Evolutionary conservation across 768 basidiomycete genomes (phyloP).

Genomic region (Tulasnella sp.): DNA sequence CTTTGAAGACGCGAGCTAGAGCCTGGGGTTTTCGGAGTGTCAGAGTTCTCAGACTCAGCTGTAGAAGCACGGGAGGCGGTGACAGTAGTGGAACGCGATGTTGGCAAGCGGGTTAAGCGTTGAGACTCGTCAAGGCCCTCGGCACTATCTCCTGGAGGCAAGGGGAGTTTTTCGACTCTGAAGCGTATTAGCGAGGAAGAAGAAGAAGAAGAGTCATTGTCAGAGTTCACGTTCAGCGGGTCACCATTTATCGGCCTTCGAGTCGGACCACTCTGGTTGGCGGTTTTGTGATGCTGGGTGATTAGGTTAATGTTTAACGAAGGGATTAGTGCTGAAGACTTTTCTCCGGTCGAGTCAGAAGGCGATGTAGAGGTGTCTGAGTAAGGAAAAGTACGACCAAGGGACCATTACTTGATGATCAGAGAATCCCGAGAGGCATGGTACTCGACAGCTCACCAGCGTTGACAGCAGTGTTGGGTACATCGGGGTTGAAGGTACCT

Average conservation of each 20-base stretch:
- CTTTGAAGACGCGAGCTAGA: neutral
- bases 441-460: neutral
- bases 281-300: neutral
- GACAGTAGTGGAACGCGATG: neutral
- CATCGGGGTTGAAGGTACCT: neutral
- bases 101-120: neutral
- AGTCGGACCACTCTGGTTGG: neutral
- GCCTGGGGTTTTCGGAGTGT: neutral
- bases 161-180: neutral
- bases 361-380: neutral
- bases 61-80: neutral
- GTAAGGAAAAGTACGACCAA: neutral
- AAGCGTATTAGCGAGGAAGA: neutral
- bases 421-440: neutral
- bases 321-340: neutral
- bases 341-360: neutral
- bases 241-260: too few species aligned
- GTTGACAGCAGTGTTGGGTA: neutral
- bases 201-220: neutral
- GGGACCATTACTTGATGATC: neutral
- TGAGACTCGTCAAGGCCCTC: neutral
- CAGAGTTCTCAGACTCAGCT: neutral
- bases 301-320: neutral
- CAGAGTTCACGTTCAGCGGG: too few species aligned
- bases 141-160: neutral